Evolutionary conservation across 352 stramenopile genomes (phyloP).

Genomic region (Globisporangium megalacanthum): DNA sequence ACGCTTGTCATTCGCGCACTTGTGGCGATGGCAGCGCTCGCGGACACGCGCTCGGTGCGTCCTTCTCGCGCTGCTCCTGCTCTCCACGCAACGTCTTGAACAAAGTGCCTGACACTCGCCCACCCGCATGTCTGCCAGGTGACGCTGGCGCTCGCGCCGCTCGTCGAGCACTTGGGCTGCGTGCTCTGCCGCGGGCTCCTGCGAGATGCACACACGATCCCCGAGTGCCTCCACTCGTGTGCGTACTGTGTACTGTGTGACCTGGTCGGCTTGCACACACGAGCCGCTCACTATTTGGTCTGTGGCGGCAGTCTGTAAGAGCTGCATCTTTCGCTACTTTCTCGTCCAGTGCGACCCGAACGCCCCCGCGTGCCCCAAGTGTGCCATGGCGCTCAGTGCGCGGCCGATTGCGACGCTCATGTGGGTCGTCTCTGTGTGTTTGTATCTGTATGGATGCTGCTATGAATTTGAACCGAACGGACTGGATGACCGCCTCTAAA

Average conservation of each 20-base stretch:
- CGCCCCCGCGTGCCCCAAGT: constrained; percentile 51
- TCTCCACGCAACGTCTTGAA: too few species aligned
- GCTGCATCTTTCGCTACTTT: constrained; percentile 79
- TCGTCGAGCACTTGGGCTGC: constrained; percentile 67
- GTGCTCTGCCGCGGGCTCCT: constrained; percentile 61
- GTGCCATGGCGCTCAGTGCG: constrained; percentile 43
- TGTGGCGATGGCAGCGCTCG: constrained; percentile 7
- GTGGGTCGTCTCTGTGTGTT: constrained; percentile 19
- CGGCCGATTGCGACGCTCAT: constrained; percentile 60
- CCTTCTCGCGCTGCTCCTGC: neutral
- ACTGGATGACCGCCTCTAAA: neutral
- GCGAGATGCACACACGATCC: constrained; percentile 73
- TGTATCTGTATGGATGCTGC: neutral
- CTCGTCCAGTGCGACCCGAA: constrained; percentile 46
- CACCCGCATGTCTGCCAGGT: constrained; percentile 22
- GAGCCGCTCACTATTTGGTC: neutral
- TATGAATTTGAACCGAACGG: neutral
- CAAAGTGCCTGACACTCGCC: neutral
- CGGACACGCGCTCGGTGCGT: constrained; percentile 26
- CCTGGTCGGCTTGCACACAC: neutral
- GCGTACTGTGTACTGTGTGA: constrained; percentile 6
- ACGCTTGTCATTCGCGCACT: too few species aligned
- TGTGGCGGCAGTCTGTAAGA: constrained; percentile 67
- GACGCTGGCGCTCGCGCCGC: constrained; percentile 35
- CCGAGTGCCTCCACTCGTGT: constrained; percentile 82